Conservation (phyloP, 768 basidiomycete genomes). For the Suillus sp. region DNA sequence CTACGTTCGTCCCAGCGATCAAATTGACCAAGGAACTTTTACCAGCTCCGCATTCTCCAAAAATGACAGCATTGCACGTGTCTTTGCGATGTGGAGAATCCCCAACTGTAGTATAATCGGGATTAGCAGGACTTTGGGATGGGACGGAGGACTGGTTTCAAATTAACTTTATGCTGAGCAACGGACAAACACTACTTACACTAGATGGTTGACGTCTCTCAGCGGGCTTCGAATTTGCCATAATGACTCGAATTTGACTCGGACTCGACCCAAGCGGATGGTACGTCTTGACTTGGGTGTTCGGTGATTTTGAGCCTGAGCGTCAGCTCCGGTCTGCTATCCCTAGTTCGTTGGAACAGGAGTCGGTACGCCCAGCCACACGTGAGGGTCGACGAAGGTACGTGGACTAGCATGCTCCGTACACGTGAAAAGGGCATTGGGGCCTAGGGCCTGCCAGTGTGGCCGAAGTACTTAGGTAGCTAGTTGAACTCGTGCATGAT, state of each 20-base stretch:
- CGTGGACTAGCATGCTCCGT: no score
- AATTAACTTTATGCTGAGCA: background rate
- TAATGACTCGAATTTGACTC: background rate
- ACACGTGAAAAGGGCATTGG: no score
- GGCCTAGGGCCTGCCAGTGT: no score
- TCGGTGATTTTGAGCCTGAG: background rate
- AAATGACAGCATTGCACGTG: background rate
- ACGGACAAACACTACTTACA: background rate
- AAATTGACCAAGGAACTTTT: constrained; percentile 10
- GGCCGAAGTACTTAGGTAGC: no score
- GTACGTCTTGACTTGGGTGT: background rate
- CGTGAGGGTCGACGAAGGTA: background rate
- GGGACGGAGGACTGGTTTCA: background rate
- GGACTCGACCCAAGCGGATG: background rate
- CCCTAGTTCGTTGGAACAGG: background rate
- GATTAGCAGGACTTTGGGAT: background rate
- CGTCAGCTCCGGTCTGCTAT: background rate
- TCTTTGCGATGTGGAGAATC: background rate
- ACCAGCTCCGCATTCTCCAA: background rate
- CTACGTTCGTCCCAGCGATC: constrained; percentile 18
- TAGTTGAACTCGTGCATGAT: no score
- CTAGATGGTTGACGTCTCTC: background rate
- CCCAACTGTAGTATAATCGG: background rate
- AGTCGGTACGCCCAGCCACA: background rate
- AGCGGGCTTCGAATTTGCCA: background rate